Evolutionary conservation across 345 rosid genomes (phyloP), one percentile per base, ranked within the genome.

Genomic region (Barbarea vulgaris): DNA sequence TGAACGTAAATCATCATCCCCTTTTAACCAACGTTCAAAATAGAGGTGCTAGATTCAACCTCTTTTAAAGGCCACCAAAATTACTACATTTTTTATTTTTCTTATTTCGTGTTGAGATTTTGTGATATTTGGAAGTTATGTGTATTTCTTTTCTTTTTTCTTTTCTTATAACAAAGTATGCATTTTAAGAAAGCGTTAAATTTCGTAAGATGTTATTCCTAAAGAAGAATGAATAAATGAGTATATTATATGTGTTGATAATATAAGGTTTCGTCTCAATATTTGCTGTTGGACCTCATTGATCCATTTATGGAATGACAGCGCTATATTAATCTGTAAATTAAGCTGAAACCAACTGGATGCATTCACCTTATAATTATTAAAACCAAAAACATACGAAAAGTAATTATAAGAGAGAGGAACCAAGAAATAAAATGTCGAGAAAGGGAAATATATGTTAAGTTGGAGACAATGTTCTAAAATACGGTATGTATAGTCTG

Each of bases 221-320:
- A 34, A 54, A n/a, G 6, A 33, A 65, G 13, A 59, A 60, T 21
- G 18, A 50, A 34, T 14, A 27, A 41, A 70, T 57, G 21, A 46
- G 48, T 14, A 42, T 42, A 42, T 14, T 69, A 56, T 39, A 37
- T 56, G 19, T 39, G 28, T 27, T 25, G 30, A 39, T 17, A 28
- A 31, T 46, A 57, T 31, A 69, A 4, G 9, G 10, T 25, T 9
- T 36, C 50, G 4, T 34, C 30, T 41, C 46, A 41, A 13, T 41
- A 13, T 41, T 41, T 41, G n/a, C 46, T 41, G 5, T 48, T 51
- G 27, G 56, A 39, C 33, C 19, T 24, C 19, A 63, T 73, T 63
- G 36, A 34, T 73, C 70, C 30, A 41, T 4, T 19, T 44, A 11
- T 44, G 50, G 51, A 74, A 55, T 74, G 48, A 65, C 56, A 73